Conservation (phyloP, 805 yeast genomes). For the Saturnispora serradocipensis region DNA sequence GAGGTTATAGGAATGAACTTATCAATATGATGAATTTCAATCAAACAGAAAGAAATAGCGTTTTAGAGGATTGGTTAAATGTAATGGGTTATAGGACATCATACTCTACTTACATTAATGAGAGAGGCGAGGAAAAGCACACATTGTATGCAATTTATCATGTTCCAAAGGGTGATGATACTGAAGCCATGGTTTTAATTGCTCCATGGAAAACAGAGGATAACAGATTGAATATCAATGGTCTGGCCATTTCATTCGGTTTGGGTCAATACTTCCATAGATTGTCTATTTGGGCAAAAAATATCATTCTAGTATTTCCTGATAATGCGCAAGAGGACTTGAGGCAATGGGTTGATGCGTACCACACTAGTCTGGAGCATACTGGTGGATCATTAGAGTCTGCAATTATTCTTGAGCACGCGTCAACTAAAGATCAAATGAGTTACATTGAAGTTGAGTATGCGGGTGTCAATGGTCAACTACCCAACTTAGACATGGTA, state of each 20-base stretch:
- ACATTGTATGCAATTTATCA: slow-evolving; percentile 70
- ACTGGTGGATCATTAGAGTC: slow-evolving; percentile 94
- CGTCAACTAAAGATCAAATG: slow-evolving; percentile 53
- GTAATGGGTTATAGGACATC: slow-evolving; percentile 67
- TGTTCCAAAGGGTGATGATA: slow-evolving; percentile 92
- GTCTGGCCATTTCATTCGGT: slow-evolving; percentile 61
- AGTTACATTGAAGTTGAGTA: slow-evolving; percentile 67
- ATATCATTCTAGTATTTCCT: slow-evolving; percentile 78
- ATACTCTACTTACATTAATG: slow-evolving; percentile 23
- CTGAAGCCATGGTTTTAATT: slow-evolving; percentile 86
- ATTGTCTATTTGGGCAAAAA: slow-evolving; percentile 94
- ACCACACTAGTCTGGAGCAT: slow-evolving; percentile 72
- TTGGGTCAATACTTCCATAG: slow-evolving; percentile 72
- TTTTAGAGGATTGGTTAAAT: slow-evolving; percentile 49
- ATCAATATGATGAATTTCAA: slow-evolving; percentile 29
- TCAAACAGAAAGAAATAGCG: slow-evolving; percentile 32
- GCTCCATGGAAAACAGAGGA: slow-evolving; percentile 80
- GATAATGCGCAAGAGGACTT: slow-evolving; percentile 59
- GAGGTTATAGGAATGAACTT: slow-evolving; percentile 71
- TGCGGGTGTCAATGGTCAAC: slow-evolving; percentile 89
- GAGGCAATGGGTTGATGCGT: slow-evolving; percentile 88
- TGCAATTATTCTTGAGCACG: slow-evolving; percentile 76
- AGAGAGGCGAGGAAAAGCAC: slow-evolving; percentile 15
- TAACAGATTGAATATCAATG: slow-evolving; percentile 65
- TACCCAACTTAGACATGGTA: slow-evolving; percentile 85